Evolutionary conservation across 202 grass and related monocot species (phyloP).

Genomic region (Eragrostis tef): DNA sequence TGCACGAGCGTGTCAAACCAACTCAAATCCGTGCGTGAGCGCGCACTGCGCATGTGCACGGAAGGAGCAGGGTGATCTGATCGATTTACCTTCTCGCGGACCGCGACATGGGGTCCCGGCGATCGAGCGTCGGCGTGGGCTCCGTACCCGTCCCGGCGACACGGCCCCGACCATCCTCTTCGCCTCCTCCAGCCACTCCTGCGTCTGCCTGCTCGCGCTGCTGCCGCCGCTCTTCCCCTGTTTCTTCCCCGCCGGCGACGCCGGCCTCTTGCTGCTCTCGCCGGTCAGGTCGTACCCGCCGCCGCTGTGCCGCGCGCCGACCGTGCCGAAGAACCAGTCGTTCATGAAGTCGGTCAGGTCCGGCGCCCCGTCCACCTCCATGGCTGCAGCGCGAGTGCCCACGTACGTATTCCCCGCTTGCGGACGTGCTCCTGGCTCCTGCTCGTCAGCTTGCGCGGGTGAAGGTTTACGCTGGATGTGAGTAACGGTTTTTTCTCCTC

Average conservation of each 20-base stretch:
- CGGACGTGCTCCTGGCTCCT: not conserved
- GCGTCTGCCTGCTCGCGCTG: constrained; percentile 56
- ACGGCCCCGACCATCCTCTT: constrained; percentile 58
- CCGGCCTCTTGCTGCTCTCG: constrained; percentile 42
- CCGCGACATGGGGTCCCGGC: constrained; percentile 66
- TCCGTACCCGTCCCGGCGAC: constrained; percentile 52
- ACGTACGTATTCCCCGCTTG: too few relatives aligned
- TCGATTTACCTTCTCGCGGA: constrained; percentile 63
- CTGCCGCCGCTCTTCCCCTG: constrained; percentile 21
- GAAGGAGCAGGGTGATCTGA: not conserved
- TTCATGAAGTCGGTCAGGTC: constrained; percentile 78
- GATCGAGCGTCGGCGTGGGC: constrained; percentile 55
- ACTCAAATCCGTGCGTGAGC: too few relatives aligned
- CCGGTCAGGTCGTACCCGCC: constrained; percentile 50
- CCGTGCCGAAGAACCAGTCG: constrained; percentile 82
- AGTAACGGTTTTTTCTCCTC: not conserved
- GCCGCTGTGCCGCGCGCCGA: constrained; percentile 37
- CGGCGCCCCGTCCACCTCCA: constrained; percentile 54
- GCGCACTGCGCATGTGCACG: not conserved
- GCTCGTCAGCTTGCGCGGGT: not conserved
- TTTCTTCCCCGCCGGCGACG: constrained; percentile 24
- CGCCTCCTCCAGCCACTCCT: constrained; percentile 71
- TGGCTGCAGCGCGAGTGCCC: constrained; percentile 4
- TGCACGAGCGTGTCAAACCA: not conserved
- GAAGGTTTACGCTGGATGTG: not conserved